phyloP scores from a whole-genome alignment of 345 rosid species.

The Geranium brycei region DNA sequence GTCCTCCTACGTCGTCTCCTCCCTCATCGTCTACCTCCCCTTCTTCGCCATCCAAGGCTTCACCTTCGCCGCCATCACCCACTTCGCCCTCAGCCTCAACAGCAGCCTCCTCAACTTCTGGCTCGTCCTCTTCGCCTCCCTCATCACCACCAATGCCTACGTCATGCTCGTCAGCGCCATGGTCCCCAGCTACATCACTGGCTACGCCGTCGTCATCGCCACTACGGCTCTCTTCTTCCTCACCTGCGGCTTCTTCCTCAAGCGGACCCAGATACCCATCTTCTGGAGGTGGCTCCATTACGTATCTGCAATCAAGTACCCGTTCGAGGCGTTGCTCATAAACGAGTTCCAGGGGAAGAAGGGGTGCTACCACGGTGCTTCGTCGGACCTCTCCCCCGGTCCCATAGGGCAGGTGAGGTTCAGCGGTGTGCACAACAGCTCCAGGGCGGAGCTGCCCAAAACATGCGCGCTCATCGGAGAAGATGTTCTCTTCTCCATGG shows the following conservation, averaged over 20 bases:
- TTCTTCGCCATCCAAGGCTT: slow-evolving; percentile 54
- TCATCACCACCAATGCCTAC: slow-evolving; percentile 45
- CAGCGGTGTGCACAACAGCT: slow-evolving; percentile 18
- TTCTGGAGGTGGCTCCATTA: slow-evolving; percentile 57
- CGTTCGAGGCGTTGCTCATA: slow-evolving; percentile 40
- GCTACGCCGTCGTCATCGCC: slow-evolving; percentile 49
- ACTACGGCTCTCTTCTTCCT: slow-evolving; percentile 59
- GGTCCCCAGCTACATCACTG: slow-evolving; percentile 51
- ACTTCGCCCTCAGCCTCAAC: slow-evolving; percentile 17
- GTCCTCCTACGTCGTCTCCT: slow-evolving; percentile 47
- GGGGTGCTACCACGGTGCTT: slow-evolving; percentile 21
- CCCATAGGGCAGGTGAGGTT: slow-evolving; percentile 28
- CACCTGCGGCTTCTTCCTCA: slow-evolving; percentile 49
- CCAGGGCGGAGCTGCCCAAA: neutral
- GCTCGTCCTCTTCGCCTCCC: slow-evolving; percentile 43
- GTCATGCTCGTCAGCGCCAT: slow-evolving; percentile 65
- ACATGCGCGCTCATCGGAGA: slow-evolving; percentile 32
- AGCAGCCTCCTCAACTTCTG: slow-evolving; percentile 39
- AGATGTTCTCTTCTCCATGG: slow-evolving; percentile 38
- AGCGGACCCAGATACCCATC: slow-evolving; percentile 27
- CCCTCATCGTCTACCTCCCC: slow-evolving; percentile 49
- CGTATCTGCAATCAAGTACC: slow-evolving; percentile 53
- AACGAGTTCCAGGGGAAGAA: slow-evolving; percentile 35
- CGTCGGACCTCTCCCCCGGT: slow-evolving; percentile 36
- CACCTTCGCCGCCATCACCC: slow-evolving; percentile 36